Evolutionary conservation across 805 yeast genomes (phyloP), one percentile per base, ranked within the genome.

Genomic region (Lipomyces sp.): DNA sequence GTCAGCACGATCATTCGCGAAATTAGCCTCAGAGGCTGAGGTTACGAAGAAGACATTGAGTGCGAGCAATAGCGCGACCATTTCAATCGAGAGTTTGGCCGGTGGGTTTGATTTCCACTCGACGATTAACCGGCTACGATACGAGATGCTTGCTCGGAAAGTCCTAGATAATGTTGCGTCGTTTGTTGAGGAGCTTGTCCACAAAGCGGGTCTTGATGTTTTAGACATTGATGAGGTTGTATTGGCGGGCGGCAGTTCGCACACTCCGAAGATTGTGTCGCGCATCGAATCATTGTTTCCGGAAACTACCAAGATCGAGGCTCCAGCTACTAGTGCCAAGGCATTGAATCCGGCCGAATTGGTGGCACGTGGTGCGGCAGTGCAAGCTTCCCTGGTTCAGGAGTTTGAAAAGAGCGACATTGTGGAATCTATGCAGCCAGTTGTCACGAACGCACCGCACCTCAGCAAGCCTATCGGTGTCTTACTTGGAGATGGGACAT

Each of bases 81-180:
- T 92, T 76, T 95, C 98, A 57, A 90, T 95, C 73, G 99, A 95
- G 80, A 90, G 97, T 30, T 85, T 95, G 71, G 94, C 97, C 67
- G 96, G 90, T 67, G 99, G 99, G 70, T 86, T 83, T 77, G 99
- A 95, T 81, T 95, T 88, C 87, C 93, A 91, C 81, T 86, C 97
- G 70, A 85, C 94, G 66, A 88, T 95, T 77, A 95, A 95, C 86
- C 90, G 98, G 83, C 83, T 95, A 81, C 87, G 97, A 80, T 95
- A 85, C 77, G 99, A 95, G 83, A 83, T 94, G 71, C 87, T 90
- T 64, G 91, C 92, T 60, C 88, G 95, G 81, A 82, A 85, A 71
- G 92, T 89, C 37, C 86, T 94, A 74, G 80, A 87, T 71, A 86
- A 89, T 78, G 89, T 92, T 86, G 81, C 89, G 69, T 81, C 84